Conservation (phyloP, 2,329 filamentous ascomycete genomes). For the Albifimbria verrucaria region DNA sequence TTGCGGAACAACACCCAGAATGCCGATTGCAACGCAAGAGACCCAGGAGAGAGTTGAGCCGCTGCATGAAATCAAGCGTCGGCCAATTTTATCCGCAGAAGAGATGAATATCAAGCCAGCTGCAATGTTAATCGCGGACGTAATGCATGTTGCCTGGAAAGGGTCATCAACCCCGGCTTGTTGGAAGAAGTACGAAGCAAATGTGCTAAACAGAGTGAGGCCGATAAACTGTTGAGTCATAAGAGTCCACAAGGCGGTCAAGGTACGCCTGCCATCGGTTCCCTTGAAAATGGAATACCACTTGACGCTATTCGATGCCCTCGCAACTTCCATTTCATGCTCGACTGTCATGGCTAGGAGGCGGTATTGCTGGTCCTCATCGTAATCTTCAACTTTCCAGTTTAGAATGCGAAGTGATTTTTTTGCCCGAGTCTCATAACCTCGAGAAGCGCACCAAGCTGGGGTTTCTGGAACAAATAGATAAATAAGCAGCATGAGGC, state of each 20-base stretch:
- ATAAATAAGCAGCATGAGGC: conserved; percentile 33
- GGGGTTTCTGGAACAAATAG: conserved; percentile 31
- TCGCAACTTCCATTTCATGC: conserved; percentile 17
- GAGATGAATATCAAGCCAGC: background rate
- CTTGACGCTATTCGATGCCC: conserved; percentile 12
- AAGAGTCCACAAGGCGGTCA: conserved; percentile 24
- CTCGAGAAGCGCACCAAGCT: conserved; percentile 30
- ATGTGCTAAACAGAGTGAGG: background rate
- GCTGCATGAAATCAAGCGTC: background rate
- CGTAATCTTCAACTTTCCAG: conserved; percentile 19
- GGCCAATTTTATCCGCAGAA: background rate
- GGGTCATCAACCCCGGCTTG: background rate
- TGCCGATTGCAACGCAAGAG: conserved; percentile 8
- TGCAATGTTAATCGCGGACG: background rate
- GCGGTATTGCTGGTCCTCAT: conserved; percentile 17
- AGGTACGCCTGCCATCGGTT: conserved; percentile 20
- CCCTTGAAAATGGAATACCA: conserved; percentile 25
- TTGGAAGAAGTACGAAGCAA: conserved; percentile 1
- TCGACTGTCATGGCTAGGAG: conserved; percentile 9
- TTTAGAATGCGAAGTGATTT: conserved; percentile 7
- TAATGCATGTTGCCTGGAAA: background rate
- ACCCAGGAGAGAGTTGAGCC: background rate
- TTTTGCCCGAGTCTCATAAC: conserved; percentile 15
- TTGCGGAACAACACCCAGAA: conserved; percentile 13
- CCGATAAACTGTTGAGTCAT: conserved; percentile 11